These are phyloP conservation scores for Brassica carinata DNA, from an alignment of 345 rosid genomes.

Conservation along the genomic window DNA sequence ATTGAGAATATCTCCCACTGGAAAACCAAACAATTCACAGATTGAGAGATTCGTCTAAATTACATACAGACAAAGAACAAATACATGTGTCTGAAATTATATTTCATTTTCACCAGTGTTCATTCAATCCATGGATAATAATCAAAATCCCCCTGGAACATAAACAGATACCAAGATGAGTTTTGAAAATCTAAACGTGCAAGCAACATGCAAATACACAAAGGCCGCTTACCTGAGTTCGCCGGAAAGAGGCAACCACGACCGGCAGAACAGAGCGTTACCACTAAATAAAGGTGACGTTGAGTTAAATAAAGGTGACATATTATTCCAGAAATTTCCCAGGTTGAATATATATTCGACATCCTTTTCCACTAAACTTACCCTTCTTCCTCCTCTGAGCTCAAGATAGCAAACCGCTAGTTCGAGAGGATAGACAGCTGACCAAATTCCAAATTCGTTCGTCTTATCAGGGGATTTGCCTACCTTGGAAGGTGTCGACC, in stretches of 20 bases:
- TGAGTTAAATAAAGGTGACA: too few relatives aligned
- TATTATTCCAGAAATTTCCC: too few relatives aligned
- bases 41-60: neutral
- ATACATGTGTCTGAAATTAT: neutral
- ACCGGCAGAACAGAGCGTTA: slow-evolving; percentile 80
- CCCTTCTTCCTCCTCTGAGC: too few relatives aligned
- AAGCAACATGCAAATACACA: slow-evolving; percentile 5
- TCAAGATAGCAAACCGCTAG: too few relatives aligned
- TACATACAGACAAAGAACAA: neutral
- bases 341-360: too few relatives aligned
- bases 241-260: slow-evolving; percentile 76
- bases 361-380: too few relatives aligned
- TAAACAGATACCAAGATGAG: slow-evolving; percentile 2
- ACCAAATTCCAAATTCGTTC: too few relatives aligned
- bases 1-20: slow-evolving; percentile 92
- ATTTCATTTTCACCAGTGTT: slow-evolving; percentile 86
- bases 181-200: neutral
- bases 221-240: slow-evolving; percentile 55
- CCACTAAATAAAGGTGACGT: slow-evolving; percentile 27
- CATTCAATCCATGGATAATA: slow-evolving; percentile 90
- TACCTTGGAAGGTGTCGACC: too few relatives aligned
- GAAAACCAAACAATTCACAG: neutral
- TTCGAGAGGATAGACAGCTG: too few relatives aligned
- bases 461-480: too few relatives aligned
- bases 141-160: slow-evolving; percentile 82